Conservation (phyloP, 2,329 filamentous ascomycete genomes). For the Monosporascus sp. region DNA sequence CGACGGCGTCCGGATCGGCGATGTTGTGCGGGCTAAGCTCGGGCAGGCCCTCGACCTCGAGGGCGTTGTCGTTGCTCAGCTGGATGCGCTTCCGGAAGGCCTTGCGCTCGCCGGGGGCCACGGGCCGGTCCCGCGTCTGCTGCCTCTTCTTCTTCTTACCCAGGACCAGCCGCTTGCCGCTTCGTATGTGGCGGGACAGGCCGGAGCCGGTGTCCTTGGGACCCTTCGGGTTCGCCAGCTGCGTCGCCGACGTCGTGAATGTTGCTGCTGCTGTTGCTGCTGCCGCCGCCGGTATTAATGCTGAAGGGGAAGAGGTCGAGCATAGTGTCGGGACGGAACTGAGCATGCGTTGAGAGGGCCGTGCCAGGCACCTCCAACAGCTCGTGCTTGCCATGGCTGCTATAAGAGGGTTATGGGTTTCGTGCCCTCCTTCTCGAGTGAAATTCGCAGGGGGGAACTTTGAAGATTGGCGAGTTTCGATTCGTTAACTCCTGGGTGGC, state of each 20-base stretch:
- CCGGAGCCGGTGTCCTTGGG: neutral
- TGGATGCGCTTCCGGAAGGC: conserved; percentile 83
- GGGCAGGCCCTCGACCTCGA: conserved; percentile 66
- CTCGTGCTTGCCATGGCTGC: conserved; percentile 51
- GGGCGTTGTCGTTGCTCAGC: conserved; percentile 88
- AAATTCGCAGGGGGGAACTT: neutral
- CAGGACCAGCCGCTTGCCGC: conserved; percentile 38
- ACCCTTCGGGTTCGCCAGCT: conserved; percentile 6
- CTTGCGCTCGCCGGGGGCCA: conserved; percentile 75
- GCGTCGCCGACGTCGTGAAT: conserved; percentile 22
- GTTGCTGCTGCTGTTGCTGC: conserved; percentile 16
- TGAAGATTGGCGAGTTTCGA: neutral
- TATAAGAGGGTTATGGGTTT: neutral
- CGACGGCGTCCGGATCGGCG: conserved; percentile 50
- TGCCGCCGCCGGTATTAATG: neutral
- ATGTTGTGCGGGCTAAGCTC: conserved; percentile 54
- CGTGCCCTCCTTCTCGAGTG: neutral
- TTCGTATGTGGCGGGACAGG: conserved; percentile 18
- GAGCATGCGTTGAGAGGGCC: conserved; percentile 31
- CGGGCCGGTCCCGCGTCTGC: conserved; percentile 46
- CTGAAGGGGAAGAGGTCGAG: conserved; percentile 29
- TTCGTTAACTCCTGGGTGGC: neutral
- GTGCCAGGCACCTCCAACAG: conserved; percentile 55
- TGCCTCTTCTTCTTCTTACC: conserved; percentile 48
- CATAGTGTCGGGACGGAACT: conserved; percentile 17